Conservation (phyloP, 257 asterid genomes). For the Scutellaria barbata region DNA sequence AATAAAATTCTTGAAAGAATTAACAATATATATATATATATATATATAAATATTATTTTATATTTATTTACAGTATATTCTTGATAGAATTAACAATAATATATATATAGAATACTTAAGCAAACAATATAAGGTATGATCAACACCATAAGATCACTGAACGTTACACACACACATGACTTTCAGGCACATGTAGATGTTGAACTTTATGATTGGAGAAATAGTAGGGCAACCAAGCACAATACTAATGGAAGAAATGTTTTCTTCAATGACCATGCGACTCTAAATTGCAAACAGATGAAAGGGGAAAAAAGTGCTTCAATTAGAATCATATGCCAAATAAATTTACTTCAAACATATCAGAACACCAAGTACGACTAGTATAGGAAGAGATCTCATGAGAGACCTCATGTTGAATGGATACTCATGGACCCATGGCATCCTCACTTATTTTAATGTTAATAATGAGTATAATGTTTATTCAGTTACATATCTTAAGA, state of each 20-base stretch:
- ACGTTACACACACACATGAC: background rate
- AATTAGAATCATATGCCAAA: conserved; percentile 7
- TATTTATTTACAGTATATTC: too few species aligned
- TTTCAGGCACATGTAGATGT: conserved; percentile 11
- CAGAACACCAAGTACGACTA: background rate
- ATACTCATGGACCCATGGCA: background rate
- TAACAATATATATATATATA: background rate
- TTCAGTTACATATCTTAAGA: conserved; percentile 15
- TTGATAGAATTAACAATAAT: background rate
- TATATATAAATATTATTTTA: too few species aligned
- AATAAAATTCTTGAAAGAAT: background rate
- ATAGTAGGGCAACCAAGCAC: conserved; percentile 7
- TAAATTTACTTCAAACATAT: conserved; percentile 14
- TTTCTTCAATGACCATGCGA: conserved; percentile 5
- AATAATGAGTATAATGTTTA: background rate
- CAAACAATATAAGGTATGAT: conserved; percentile 17
- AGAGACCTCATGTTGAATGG: conserved; percentile 3
- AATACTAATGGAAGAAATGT: conserved; percentile 23
- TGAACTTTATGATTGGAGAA: conserved; percentile 18
- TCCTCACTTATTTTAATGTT: background rate
- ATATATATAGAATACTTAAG: background rate
- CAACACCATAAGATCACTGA: conserved; percentile 18
- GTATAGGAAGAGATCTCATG: conserved; percentile 1
- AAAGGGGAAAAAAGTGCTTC: background rate
- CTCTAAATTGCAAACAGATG: conserved; percentile 6